phyloP scores from a whole-genome alignment of 2,329 filamentous ascomycete genomes.

The Penicillium sp. region DNA sequence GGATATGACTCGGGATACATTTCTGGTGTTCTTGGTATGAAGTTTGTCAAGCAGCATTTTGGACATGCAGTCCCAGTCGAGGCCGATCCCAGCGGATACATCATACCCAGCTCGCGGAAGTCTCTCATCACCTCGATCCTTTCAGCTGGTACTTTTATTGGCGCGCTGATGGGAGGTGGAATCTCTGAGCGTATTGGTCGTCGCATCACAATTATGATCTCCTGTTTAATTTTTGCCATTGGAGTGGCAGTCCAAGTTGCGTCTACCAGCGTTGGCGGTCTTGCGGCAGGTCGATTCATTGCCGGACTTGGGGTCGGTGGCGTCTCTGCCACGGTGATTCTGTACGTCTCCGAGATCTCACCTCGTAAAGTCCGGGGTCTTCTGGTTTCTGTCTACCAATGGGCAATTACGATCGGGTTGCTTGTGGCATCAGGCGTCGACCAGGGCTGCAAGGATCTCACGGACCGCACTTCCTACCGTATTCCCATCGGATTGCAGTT shows the following conservation, averaged over 20 bases:
- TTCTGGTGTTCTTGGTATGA: constrained; percentile 51
- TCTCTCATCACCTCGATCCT: constrained; percentile 72
- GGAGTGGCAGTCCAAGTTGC: constrained; percentile 66
- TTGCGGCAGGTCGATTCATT: constrained; percentile 70
- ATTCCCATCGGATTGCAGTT: constrained; percentile 80
- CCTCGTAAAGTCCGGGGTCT: constrained; percentile 72
- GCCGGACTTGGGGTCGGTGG: constrained; percentile 76
- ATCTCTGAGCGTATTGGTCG: constrained; percentile 68
- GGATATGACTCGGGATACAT: constrained; percentile 58
- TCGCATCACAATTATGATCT: constrained; percentile 62
- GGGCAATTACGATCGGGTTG: constrained; percentile 76
- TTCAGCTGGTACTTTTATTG: constrained; percentile 73
- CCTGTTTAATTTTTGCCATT: constrained; percentile 67
- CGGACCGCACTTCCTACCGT: constrained; percentile 61
- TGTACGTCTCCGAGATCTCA: constrained; percentile 80
- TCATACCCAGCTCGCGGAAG: constrained; percentile 49
- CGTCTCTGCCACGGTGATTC: constrained; percentile 73
- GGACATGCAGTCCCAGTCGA: constrained; percentile 35
- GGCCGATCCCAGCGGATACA: constrained; percentile 34
- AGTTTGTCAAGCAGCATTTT: constrained; percentile 46
- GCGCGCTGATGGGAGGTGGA: constrained; percentile 72
- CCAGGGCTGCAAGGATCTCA: constrained; percentile 64
- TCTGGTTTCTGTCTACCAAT: constrained; percentile 76
- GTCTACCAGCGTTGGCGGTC: constrained; percentile 53
- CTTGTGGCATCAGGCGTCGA: constrained; percentile 70